phyloP scores from a whole-genome alignment of 495 filamentous ascomycete genomes.

The Lepidopterella palustris region DNA sequence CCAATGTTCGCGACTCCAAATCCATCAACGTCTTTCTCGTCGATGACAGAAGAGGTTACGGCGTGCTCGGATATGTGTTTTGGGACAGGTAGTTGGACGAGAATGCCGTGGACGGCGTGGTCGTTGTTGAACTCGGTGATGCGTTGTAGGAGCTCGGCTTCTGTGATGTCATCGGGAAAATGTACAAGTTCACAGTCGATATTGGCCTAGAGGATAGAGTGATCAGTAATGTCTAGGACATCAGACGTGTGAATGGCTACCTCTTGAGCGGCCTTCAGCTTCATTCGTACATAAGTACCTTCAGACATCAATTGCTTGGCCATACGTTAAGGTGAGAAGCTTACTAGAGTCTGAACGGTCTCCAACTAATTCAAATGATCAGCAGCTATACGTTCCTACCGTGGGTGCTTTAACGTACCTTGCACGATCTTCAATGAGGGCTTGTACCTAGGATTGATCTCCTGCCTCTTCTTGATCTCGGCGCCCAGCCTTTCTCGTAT shows the following conservation, averaged over 20 bases:
- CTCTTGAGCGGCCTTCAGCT: constrained; percentile 93
- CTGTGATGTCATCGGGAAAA: constrained; percentile 71
- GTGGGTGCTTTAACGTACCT: constrained; percentile 46
- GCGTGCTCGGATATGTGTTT: constrained; percentile 80
- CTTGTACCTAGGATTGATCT: constrained; percentile 74
- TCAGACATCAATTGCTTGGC: background rate
- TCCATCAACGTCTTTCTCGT: constrained; percentile 96
- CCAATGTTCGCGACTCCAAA: constrained; percentile 92
- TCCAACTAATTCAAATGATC: constrained; percentile 53
- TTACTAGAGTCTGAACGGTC: constrained; percentile 87
- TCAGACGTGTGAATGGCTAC: constrained; percentile 39
- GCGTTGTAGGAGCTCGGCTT: constrained; percentile 76
- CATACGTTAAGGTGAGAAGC: constrained; percentile 28
- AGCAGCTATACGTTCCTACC: constrained; percentile 2
- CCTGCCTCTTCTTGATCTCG: constrained; percentile 75
- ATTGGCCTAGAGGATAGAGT: constrained; percentile 54
- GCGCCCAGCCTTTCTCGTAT: constrained; percentile 72
- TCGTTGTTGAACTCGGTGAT: constrained; percentile 83
- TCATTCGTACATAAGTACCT: constrained; percentile 99
- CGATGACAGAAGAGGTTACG: constrained; percentile 81
- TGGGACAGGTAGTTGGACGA: constrained; percentile 89
- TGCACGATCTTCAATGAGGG: constrained; percentile 90
- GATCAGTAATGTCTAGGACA: constrained; percentile 16
- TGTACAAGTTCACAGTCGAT: constrained; percentile 82
- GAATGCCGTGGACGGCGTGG: constrained; percentile 78